Evolutionary conservation across 768 basidiomycete species (phyloP).

Genomic region (Termitomyces sp.): DNA sequence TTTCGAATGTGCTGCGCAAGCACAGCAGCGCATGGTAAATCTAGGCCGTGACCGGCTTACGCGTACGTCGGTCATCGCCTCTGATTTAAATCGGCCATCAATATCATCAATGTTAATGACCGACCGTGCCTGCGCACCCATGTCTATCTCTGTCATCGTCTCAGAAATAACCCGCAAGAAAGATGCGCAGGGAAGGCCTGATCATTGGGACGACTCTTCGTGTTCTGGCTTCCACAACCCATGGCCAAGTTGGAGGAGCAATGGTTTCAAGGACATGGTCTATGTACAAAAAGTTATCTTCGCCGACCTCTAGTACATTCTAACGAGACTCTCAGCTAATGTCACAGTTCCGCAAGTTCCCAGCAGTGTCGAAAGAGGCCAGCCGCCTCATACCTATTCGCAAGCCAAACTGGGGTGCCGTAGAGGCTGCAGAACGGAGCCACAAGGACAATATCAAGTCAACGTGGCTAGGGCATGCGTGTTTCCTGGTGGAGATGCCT

Average conservation of each 20-base stretch:
- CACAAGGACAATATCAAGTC: slow-evolving; percentile 36
- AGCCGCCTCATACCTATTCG: slow-evolving; percentile 23
- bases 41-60: neutral
- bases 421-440: slow-evolving; percentile 14
- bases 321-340: neutral
- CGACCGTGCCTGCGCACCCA: neutral
- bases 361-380: slow-evolving; percentile 10
- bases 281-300: slow-evolving; percentile 3
- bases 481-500: slow-evolving; percentile 47
- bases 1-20: neutral
- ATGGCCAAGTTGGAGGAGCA: slow-evolving; percentile 21
- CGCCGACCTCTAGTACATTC: neutral
- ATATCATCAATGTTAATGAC: no score
- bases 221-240: slow-evolving; percentile 23
- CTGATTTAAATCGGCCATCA: neutral
- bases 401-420: slow-evolving; percentile 32
- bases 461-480: slow-evolving; percentile 55
- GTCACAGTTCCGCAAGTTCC: neutral
- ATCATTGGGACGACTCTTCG: slow-evolving; percentile 21
- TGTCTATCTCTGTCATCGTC: neutral
- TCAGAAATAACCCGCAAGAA: neutral
- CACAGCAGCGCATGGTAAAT: neutral
- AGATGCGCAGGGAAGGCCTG: slow-evolving; percentile 10
- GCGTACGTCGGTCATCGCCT: neutral
- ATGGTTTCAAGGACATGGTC: slow-evolving; percentile 10